Evolutionary conservation across 257 asterid species (phyloP).

Genomic region (Capsicum chinense): DNA sequence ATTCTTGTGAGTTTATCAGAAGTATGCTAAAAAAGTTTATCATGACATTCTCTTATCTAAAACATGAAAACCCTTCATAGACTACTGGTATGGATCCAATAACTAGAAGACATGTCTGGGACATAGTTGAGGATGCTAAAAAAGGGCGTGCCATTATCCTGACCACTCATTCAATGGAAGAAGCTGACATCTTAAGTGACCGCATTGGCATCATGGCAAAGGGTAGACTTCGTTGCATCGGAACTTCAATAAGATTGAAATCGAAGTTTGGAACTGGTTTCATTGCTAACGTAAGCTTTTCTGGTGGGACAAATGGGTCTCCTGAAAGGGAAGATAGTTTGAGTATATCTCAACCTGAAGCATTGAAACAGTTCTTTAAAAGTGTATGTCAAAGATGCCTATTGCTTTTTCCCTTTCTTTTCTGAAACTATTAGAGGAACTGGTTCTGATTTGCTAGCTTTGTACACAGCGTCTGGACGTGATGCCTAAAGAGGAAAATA

Average conservation of each 20-base stretch:
- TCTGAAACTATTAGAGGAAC: background rate
- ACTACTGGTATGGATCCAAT: constrained; percentile 99
- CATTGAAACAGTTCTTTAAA: constrained; percentile 78
- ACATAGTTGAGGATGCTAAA: constrained; percentile 84
- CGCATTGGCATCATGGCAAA: constrained; percentile 96
- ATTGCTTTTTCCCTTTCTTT: constrained; percentile 28
- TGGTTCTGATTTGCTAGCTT: constrained; percentile 29
- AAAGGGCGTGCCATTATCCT: constrained; percentile 87
- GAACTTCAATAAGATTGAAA: constrained; percentile 92
- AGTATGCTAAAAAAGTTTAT: background rate
- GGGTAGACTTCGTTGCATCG: constrained; percentile 96
- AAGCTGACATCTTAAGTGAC: constrained; percentile 91
- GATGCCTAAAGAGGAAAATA: constrained; percentile 85
- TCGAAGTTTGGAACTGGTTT: constrained; percentile 92
- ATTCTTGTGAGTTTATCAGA: constrained; percentile 18
- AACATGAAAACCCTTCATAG: constrained; percentile 43
- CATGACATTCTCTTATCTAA: constrained; percentile 24
- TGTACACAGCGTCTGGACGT: constrained; percentile 65
- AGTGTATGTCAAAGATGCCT: constrained; percentile 53
- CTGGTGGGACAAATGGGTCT: constrained; percentile 53
- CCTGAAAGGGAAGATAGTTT: constrained; percentile 49
- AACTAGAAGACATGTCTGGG: constrained; percentile 95
- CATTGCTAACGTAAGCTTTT: constrained; percentile 79
- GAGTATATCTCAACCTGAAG: constrained; percentile 50
- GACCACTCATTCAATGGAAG: constrained; percentile 99